Evolutionary conservation across 1,284 basidiomycete species (phyloP), one percentile per base, ranked within the genome.

Genomic region (Tremellales sp.): DNA sequence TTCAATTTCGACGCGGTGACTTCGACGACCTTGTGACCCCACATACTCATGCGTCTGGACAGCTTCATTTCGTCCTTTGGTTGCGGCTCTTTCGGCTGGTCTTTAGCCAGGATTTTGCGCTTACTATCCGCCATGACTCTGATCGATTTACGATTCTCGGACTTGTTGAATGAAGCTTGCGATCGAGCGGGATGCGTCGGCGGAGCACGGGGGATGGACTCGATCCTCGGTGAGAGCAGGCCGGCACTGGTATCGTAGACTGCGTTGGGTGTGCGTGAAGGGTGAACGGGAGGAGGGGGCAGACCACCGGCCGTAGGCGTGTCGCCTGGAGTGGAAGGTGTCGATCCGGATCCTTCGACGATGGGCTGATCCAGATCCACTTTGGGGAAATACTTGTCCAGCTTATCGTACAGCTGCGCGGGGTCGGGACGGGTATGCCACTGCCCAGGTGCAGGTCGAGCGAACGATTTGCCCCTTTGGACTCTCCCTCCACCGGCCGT

Each of bases 301-400:
- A 74, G 71, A n/a, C 33, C 33, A 36, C 6, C 5, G 12, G 76
- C 29, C 10, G 31, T 57, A 6, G 71, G 67, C 4, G 70, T 63
- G 23, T 65, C 60, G 8, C 53, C 49, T 15, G 70, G 78, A 24
- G 90, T 88, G 13, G 79, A 80, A 26, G 81, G 77, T 0, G 86
- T 88, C 0, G 63, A 68, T 1, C 86, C 84, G 11, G 80, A 80
- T 5, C 85, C 73, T 58, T 97, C 93, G 49, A 97, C 87, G 51
- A 98, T 85, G 1, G 94, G 94, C 67, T 89, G 87, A 75, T 98
- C 96, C 44, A 98, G 81, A 67, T 98, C 93, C 68, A 97, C 89
- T 60, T 88, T 85, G 0, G 93, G 93, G 80, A 99, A 99, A 78
- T 90, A 97, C 57, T 88, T 84, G 63, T 97, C 89, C 6, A 98